Conservation (phyloP, 108 stramenopile species). For the Poteriospumella lacustris region DNA sequence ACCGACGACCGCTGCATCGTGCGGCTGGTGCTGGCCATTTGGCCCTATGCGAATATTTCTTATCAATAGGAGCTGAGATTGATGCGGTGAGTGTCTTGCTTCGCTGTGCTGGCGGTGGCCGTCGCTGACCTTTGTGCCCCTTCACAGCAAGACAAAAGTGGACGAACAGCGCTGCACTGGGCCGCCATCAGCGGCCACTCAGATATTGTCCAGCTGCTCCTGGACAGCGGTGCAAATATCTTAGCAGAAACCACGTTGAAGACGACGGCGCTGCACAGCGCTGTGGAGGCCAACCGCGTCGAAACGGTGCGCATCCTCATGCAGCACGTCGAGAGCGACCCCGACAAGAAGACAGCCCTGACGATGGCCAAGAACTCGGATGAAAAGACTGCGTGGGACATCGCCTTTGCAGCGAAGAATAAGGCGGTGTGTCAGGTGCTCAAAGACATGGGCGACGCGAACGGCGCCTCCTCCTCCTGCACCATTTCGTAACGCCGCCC, state of each 20-base stretch:
- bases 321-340: conserved; percentile 26
- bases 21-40: conserved; percentile 45
- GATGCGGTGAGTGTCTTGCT: conserved; percentile 23
- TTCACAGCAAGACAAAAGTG: conserved; percentile 36
- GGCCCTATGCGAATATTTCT: conserved; percentile 35
- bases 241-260: conserved; percentile 33
- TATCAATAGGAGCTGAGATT: conserved; percentile 37
- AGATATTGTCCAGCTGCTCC: conserved; percentile 35
- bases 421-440: conserved; percentile 35
- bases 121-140: too few species aligned
- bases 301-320: conserved; percentile 41
- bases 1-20: conserved; percentile 43
- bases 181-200: conserved; percentile 45
- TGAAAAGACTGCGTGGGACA: conserved; percentile 19
- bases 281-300: conserved; percentile 34
- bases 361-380: conserved; percentile 23
- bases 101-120: too few species aligned
- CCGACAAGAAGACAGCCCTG: conserved; percentile 36
- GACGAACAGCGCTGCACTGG: conserved; percentile 50
- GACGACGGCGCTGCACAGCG: conserved; percentile 43
- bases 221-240: conserved; percentile 31
- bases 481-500: too few species aligned
- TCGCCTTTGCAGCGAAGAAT: conserved; percentile 35
- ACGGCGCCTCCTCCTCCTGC: conserved; percentile 38
- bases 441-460: conserved; percentile 43